phyloP scores from a whole-genome alignment of 1,139 yeast genomes.

The Diutina rugosa region DNA sequence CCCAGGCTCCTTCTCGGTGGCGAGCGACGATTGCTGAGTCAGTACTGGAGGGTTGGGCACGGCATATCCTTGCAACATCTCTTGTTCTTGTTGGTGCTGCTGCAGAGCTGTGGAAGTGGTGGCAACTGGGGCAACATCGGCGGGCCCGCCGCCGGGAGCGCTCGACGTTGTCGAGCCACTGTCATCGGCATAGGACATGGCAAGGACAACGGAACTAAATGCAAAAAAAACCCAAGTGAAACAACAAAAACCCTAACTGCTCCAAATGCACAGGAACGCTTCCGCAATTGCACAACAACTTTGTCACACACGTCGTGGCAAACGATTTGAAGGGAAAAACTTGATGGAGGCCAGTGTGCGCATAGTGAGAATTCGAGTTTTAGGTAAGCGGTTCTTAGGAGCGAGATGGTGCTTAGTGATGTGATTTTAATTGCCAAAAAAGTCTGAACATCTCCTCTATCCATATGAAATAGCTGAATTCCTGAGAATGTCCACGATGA shows the following conservation, averaged over 20 bases:
- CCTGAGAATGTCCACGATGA: no score
- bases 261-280: neutral
- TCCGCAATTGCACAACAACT: neutral
- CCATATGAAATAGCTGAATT: no score
- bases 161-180: neutral
- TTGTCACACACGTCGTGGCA: neutral
- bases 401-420: neutral
- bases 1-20: neutral
- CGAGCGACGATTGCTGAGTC: neutral
- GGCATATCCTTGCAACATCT: neutral
- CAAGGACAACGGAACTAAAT: neutral
- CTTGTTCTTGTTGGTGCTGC: constrained; percentile 1
- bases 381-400: neutral
- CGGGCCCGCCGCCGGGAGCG: constrained; percentile 2
- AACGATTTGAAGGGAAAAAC: neutral
- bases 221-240: neutral
- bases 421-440: neutral
- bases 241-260: neutral
- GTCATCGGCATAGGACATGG: constrained; percentile 1
- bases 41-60: constrained; percentile 2
- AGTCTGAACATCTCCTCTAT: neutral
- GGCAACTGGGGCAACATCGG: neutral
- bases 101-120: neutral
- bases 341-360: neutral
- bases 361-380: neutral